Evolutionary conservation across 352 stramenopile genomes (phyloP), one percentile per base, ranked within the genome.

Genomic region (Phytopythium sindhum): DNA sequence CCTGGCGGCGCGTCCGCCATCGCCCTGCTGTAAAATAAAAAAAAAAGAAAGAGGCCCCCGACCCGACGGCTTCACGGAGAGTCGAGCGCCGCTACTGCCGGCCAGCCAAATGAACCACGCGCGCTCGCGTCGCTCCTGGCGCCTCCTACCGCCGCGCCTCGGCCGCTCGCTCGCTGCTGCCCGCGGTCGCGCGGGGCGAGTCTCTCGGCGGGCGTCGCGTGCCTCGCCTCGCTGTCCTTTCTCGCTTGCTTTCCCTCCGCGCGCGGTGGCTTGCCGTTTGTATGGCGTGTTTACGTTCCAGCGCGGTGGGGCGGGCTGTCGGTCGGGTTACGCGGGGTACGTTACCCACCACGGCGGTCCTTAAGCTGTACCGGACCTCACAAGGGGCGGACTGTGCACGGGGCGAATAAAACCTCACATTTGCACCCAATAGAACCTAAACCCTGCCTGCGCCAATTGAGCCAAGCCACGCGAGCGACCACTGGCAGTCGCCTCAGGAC

Each of bases 1-100:
- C 15, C 47, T 6, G 31, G 44, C 42, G 57, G 31, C 21, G 58
- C 31, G 45, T 57, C 45, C 31, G 58, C 51, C 51, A 57, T 57
- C 17, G 29, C 19, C 8, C 24, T 52, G 48, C 48, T 55, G 48
- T 21, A 33, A 11, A 35, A 15, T 15, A 2, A 10, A 10, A 39
- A 39, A 10, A 39, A 39, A 39, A 10, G 2, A 11, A 10, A 15
- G 33, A n/a, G n/a, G n/a, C n/a, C n/a, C n/a, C n/a, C n/a, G n/a
- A n/a, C n/a, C 10, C 33, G 33, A 39, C 33, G 33, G 33, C 33
- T 39, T 39, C 33, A 39, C 33, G 33, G 33, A 39, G 33, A 14
- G 14, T 39, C 33, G 33, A 39, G 33, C 33, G 33, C 33, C 5
- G 23, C 48, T 26, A 26, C 24, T 6, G 42, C 42, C 42, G 42